Evolutionary conservation across 2,329 filamentous ascomycete species (phyloP), one percentile per base, ranked within the genome.

Genomic region (Penicillium sp.): DNA sequence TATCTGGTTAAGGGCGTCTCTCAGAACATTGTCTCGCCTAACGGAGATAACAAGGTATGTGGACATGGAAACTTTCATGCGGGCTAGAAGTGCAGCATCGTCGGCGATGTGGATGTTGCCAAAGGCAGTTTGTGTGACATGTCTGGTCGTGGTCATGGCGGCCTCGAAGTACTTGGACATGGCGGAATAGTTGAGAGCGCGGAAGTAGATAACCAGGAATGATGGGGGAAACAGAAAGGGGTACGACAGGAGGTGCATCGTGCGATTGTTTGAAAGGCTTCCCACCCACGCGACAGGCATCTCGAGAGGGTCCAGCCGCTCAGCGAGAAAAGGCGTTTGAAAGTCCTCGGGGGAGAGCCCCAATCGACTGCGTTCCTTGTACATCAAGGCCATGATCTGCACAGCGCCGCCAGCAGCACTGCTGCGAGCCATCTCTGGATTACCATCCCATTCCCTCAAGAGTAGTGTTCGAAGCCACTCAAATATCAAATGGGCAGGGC

Each of bases 141-240:
- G 72, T 39, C 72, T 66, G 25, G 72, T 72, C 13, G 72, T 72
- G 3, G 72, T 72, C 61, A 74, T 71, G 0, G 87, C 83, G 55
- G 83, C 80, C 62, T 93, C 87, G 60, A 85, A 90, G 13, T 86
- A 81, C 50, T 84, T 81, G 57, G 85, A 88, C 92, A 97, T 97
- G 13, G 81, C 80, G 0, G 88, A 82, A 61, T 93, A 89, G 65
- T 95, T 96, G 62, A 95, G 84, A 3, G 89, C 82, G 15, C 92
- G 84, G 66, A 97, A 96, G 66, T 90, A 95, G 0, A 83, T 83
- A 2, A 95, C 85, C 2, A 95, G 73, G 1, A 82, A 82, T 0
- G 84, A 78, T 0, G 84, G 79, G 18, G 80, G 83, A 61, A 96
- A 95, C 0, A 97, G 76, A 63, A 87, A 95, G 0, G 88, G 83